These are phyloP conservation scores for Pythium biforme DNA, from an alignment of 352 stramenopile species.

Conservation along the genomic window DNA sequence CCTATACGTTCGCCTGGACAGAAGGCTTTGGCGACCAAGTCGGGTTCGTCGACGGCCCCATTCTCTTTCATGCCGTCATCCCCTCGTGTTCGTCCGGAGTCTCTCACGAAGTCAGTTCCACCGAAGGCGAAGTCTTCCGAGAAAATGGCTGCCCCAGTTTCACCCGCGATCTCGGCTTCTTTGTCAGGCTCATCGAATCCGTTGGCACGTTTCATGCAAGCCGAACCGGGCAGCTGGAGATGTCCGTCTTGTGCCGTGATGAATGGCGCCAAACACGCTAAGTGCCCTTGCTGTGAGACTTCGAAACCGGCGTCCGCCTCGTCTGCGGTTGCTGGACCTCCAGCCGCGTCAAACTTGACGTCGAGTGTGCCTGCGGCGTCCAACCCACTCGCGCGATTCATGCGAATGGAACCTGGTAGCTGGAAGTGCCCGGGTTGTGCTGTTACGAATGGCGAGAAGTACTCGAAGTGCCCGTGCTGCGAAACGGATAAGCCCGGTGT, in stretches of 20 bases:
- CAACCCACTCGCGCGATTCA: conserved; percentile 39
- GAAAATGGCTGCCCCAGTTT: not conserved
- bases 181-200: conserved; percentile 32
- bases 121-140: conserved; percentile 25
- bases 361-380: not conserved
- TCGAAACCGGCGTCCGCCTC: conserved; percentile 46
- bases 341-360: conserved; percentile 4
- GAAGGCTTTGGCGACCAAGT: conserved; percentile 18
- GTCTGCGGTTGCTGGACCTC: not conserved
- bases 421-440: conserved; percentile 83
- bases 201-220: conserved; percentile 61
- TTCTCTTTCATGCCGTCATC: conserved; percentile 71
- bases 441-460: conserved; percentile 57
- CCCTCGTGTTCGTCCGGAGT: conserved; percentile 52
- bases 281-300: conserved; percentile 83
- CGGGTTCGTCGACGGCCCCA: conserved; percentile 29
- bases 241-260: conserved; percentile 72
- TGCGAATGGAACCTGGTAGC: conserved; percentile 41
- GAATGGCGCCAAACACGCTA: conserved; percentile 51
- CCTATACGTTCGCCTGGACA: conserved; percentile 38
- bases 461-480: conserved; percentile 75
- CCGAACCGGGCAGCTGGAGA: conserved; percentile 62
- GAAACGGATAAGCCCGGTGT: conserved; percentile 17
- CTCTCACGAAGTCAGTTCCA: conserved; percentile 31
- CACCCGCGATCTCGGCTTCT: not conserved